Percentiles rank a stretch among this genome's conserved stretches.
These are phyloP conservation scores for Cudoniella acicularis DNA, from an alignment of 495 filamentous ascomycete species.

Conservation along the genomic window DNA sequence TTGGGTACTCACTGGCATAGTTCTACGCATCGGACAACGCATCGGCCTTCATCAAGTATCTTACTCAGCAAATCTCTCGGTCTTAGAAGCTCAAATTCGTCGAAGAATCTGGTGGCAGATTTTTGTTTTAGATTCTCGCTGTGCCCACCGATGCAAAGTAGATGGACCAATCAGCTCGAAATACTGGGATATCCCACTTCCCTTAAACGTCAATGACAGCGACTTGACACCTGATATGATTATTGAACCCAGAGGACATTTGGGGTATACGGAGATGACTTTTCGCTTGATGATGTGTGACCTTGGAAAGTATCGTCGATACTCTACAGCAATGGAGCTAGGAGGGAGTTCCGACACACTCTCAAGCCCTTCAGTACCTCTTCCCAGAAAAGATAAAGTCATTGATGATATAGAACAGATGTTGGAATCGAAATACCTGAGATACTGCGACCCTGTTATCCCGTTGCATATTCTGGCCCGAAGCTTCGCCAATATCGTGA, in stretches of 20 bases:
- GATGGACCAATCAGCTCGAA: too few species aligned
- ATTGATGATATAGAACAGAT: constrained; percentile 38
- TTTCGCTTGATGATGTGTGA: constrained; percentile 47
- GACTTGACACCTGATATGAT: constrained; percentile 36
- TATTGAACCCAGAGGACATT: constrained; percentile 33
- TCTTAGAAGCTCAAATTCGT: constrained; percentile 56
- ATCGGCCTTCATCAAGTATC: constrained; percentile 47
- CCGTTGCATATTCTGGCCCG: constrained; percentile 54
- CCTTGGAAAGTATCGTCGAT: too few species aligned
- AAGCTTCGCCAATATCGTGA: constrained; percentile 37
- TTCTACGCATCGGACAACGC: constrained; percentile 35
- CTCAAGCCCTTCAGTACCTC: constrained; percentile 34
- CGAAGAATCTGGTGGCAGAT: constrained; percentile 60
- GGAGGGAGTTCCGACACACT: constrained; percentile 24
- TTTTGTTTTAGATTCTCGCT: constrained; percentile 45
- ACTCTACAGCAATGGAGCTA: constrained; percentile 38
- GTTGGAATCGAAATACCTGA: constrained; percentile 43
- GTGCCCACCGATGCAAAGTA: too few species aligned
- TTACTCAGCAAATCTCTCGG: constrained; percentile 40
- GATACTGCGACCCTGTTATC: constrained; percentile 53
- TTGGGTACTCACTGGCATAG: constrained; percentile 35
- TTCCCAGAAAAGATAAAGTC: constrained; percentile 42
- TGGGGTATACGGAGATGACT: constrained; percentile 53
- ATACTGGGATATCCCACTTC: constrained; percentile 57
- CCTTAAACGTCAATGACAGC: constrained; percentile 37